Conservation (phyloP, 148 eudicot genomes). For the Vaccinium vitisidaea region DNA sequence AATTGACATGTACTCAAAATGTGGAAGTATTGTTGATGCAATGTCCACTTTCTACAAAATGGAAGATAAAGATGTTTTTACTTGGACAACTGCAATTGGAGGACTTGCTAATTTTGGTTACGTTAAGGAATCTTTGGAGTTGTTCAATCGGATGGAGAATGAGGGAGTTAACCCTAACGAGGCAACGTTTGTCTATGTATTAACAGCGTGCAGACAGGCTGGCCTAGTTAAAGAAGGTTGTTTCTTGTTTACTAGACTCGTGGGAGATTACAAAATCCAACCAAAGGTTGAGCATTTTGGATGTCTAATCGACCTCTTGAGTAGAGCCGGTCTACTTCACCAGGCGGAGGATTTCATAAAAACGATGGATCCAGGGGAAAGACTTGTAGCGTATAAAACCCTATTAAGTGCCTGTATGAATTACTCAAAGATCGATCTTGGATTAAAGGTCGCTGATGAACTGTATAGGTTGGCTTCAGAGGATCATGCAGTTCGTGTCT, state of each 20-base stretch:
- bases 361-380: slow-evolving; percentile 7
- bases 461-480: slow-evolving; percentile 10
- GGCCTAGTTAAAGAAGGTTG: slow-evolving; percentile 25
- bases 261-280: slow-evolving; percentile 12
- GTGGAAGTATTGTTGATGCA: slow-evolving; percentile 24
- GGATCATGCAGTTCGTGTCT: slow-evolving; percentile 9
- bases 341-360: slow-evolving; percentile 18
- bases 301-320: slow-evolving; percentile 25
- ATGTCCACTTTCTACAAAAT: slow-evolving; percentile 23
- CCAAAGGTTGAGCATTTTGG: slow-evolving; percentile 23
- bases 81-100: slow-evolving; percentile 23
- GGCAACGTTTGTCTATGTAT: slow-evolving; percentile 23
- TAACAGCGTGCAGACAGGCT: slow-evolving; percentile 22
- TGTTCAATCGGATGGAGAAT: slow-evolving; percentile 22
- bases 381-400: slow-evolving; percentile 24
- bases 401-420: slow-evolving; percentile 18
- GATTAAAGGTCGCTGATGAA: slow-evolving; percentile 20
- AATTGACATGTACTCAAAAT: slow-evolving; percentile 24
- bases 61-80: slow-evolving; percentile 20
- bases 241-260: slow-evolving; percentile 20
- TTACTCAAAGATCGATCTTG: slow-evolving; percentile 19
- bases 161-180: slow-evolving; percentile 21
- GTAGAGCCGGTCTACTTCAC: slow-evolving; percentile 22
- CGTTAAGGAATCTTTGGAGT: slow-evolving; percentile 7
- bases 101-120: slow-evolving; percentile 23